A percentile compares a stretch with the other conserved stretches of the same genome.
phyloP scores from a whole-genome alignment of 1,139 yeast species.

The Geotrichum restrictum region DNA sequence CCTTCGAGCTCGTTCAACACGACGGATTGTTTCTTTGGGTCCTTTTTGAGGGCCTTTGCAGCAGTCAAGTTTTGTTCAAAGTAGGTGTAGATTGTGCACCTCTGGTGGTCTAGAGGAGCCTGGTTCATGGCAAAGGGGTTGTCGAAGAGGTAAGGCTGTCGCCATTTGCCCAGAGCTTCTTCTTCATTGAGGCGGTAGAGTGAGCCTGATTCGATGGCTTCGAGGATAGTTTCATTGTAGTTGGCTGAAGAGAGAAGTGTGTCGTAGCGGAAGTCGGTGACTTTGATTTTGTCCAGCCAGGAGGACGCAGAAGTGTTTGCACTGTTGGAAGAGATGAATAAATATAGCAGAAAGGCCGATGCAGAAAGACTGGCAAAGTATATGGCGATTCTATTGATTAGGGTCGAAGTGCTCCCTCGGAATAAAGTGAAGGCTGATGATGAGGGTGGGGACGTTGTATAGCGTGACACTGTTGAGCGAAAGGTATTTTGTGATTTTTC shows the following conservation, averaged over 20 bases:
- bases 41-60: background rate
- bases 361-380: no score
- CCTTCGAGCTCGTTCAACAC: slow-evolving; percentile 14
- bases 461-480: no score
- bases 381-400: no score
- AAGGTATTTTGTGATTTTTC: no score
- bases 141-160: slow-evolving; percentile 22
- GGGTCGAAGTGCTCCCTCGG: no score
- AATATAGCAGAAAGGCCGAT: background rate
- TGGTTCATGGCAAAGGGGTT: slow-evolving; percentile 14
- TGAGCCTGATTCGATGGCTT: slow-evolving; percentile 22
- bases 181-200: slow-evolving; percentile 19
- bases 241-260: slow-evolving; percentile 3
- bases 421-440: no score
- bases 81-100: slow-evolving; percentile 30
- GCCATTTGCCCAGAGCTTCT: slow-evolving; percentile 20
- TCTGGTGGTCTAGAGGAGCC: slow-evolving; percentile 23
- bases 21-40: background rate
- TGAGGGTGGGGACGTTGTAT: no score
- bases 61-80: slow-evolving; percentile 22
- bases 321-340: background rate
- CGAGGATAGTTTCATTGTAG: slow-evolving; percentile 6
- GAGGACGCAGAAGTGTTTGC: no score
- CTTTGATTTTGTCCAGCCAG: no score
- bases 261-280: background rate